Base-by-base conservation (phyloP, 495 filamentous ascomycete genomes). In the Xylaria intraflava region DNA sequence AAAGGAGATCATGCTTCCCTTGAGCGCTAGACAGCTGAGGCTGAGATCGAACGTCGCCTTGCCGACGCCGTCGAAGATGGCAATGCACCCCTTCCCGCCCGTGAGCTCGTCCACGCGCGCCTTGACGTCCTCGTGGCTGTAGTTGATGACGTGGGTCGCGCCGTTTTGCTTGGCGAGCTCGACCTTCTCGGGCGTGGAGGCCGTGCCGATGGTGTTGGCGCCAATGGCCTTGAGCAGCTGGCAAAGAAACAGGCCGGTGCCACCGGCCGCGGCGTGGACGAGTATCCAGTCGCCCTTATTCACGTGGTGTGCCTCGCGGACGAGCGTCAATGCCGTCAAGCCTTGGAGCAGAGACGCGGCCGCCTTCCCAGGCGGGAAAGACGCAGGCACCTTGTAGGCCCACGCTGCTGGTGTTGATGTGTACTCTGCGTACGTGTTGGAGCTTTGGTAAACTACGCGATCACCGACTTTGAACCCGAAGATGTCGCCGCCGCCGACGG, bases 11-110 rank as follows among this genome's bases (percentile, higher is more conserved):
- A 98, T 64, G n/a, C 78, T 85, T 23, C 93, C 93, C 72, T 95
- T 95, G 60, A 85, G 72, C 61, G 81, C 86, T 17, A 94, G 71
- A 55, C 81, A 83, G 50, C 90, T 85, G 62, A 98, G 65, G 67
- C 86, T 86, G 26, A 80, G 72, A 54, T 96, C 90, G 75, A 95
- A 96, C 0, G 93, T 96, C 48, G 78, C 76, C 73, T 86, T 86
- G 8, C 93, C 93, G 16, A 96, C 89, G 17, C 87, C 85, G 68
- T 98, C 93, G 68, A 91, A 96, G 10, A 96, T 84, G 9, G 85
- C 90, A 53, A 74, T 75, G 2, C 89, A 87, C 9, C 93, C 93
- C 43, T 78, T 63, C 1, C 84, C 83, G 12, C 69, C 72, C 1
- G 89, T 93, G 38, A 86, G 81, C 62, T 90, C 83, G 64, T 78